Evolutionary conservation across 2,329 filamentous ascomycete genomes (phyloP), one percentile per base, ranked within the genome.

Genomic region (Anisogramma anomala): DNA sequence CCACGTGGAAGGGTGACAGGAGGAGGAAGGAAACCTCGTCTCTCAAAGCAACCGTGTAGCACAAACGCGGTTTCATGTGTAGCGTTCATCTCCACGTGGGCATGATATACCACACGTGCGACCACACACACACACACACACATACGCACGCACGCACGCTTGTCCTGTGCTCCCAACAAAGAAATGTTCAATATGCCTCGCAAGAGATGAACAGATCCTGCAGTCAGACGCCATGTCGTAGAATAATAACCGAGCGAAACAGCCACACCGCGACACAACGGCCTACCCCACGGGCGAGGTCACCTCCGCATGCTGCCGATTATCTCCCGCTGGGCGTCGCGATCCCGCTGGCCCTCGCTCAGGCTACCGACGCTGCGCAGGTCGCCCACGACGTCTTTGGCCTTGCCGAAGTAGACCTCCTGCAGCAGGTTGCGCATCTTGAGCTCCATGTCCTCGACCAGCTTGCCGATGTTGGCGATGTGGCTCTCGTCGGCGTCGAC

Each of bases 331-430:
- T 96, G 91, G 43, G 84, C 79, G 53, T 86, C 84, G 48, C 84
- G 75, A 51, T 95, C 89, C 56, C 74, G 77, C 57, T 84, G 86
- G 28, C 81, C 79, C 63, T 94, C 86, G 50, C 84, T 93, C 60
- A 96, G 65, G 48, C 82, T 79, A 38, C 79, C 78, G 49, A 94
- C 74, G 63, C 88, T 96, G 60, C 91, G 75, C 63, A 98, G 65
- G 61, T 98, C 89, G 41, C 89, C 91, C 3, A 98, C 89, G 3
- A 98, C 87, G 63, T 98, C 91, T 74, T 94, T 95, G 41, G 91
- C 89, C 71, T 98, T 98, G 58, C 91, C 91, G 65, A 98, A 98
- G 67, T 98, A 98, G 36, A 98, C 91, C 65, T 98, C 91, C 70
- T 98, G 89, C 60, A 98, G 68, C 62, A 96, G 63, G 63, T 98